phyloP scores from a whole-genome alignment of 306 rosid species.

The Cyclanthera cordifolia region DNA sequence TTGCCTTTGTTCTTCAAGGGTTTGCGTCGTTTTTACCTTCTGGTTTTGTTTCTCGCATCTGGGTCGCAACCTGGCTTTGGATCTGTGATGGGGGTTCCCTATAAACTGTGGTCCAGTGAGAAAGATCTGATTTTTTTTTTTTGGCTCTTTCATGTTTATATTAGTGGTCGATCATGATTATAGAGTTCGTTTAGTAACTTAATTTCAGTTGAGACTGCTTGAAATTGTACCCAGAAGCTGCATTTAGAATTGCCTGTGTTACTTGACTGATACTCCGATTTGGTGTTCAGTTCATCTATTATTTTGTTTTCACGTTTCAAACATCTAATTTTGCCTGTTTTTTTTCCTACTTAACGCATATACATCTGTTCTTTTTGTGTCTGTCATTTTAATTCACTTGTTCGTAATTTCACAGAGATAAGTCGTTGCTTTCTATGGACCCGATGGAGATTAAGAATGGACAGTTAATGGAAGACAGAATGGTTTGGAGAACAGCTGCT shows the following conservation, averaged over 20 bases:
- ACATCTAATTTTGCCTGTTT: background rate
- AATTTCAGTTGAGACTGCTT: background rate
- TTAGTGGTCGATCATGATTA: background rate
- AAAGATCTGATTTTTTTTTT: slow-evolving; percentile 45
- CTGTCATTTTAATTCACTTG: background rate
- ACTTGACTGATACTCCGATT: slow-evolving; percentile 19
- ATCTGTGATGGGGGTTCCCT: slow-evolving; percentile 48
- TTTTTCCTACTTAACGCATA: background rate
- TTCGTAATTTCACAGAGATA: background rate
- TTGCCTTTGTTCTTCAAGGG: slow-evolving; percentile 25
- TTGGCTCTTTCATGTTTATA: background rate
- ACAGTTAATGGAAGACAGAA: background rate
- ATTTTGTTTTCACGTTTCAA: background rate
- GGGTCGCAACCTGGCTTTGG: slow-evolving; percentile 34
- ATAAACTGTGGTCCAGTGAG: slow-evolving; percentile 19
- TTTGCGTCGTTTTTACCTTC: slow-evolving; percentile 12
- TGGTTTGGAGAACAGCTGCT: slow-evolving; percentile 19
- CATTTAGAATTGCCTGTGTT: slow-evolving; percentile 14
- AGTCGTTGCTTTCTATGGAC: slow-evolving; percentile 5
- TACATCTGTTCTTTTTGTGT: background rate
- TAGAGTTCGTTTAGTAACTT: background rate
- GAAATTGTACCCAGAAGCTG: slow-evolving; percentile 16
- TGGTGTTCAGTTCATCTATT: slow-evolving; percentile 12
- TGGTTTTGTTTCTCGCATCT: slow-evolving; percentile 28
- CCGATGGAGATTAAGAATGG: background rate